Evolutionary conservation across 768 basidiomycete species (phyloP), one percentile per base, ranked within the genome.

Genomic region (Lactifluus volemus): DNA sequence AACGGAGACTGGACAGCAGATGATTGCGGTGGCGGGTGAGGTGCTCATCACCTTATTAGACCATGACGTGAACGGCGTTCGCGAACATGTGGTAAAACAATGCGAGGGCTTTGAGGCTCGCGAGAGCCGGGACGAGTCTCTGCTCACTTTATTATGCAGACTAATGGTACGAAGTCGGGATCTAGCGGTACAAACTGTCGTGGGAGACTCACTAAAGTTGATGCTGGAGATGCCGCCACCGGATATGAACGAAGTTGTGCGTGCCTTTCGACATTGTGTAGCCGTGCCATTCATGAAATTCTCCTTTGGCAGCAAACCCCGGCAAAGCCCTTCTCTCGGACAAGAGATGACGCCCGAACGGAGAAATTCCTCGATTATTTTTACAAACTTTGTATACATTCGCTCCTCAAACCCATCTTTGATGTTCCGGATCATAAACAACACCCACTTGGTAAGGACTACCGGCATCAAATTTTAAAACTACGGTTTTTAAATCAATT

Each of bases 361-460:
- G 97, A 98, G 71, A 82, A 84, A 59, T 99, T 94, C 77, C 77
- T 95, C 69, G 88, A 94, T 42, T 92, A 92, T 71, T 96, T 98
- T 73, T 98, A 98, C 76, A 92, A 92, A 72, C 78, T 82, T 49
- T 91, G 88, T 70, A 76, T 87, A 61, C 74, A 80, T n/a, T 79
- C 79, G n/a, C 75, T 99, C 53, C 87, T 92, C 75, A 84, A 82
- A 70, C 95, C 97, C 5, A 75, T 97, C 47, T 71, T 75, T 67
- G 76, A 91, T 58, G 75, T 97, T 29, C 83, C 89, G 3, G 89
- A 91, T 66, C 86, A 77, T 73, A 81, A 79, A 68, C 74, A 76
- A 41, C 68, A 53, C 57, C 59, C 58, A 44, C 39, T 45, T 47
- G 67, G 75, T 75, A 53, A 42, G 42, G 34, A 32, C 14, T 29